Evolutionary conservation across 352 stramenopile genomes (phyloP), one percentile per base, ranked within the genome.

Genomic region (Phytopythium oedochilum): DNA sequence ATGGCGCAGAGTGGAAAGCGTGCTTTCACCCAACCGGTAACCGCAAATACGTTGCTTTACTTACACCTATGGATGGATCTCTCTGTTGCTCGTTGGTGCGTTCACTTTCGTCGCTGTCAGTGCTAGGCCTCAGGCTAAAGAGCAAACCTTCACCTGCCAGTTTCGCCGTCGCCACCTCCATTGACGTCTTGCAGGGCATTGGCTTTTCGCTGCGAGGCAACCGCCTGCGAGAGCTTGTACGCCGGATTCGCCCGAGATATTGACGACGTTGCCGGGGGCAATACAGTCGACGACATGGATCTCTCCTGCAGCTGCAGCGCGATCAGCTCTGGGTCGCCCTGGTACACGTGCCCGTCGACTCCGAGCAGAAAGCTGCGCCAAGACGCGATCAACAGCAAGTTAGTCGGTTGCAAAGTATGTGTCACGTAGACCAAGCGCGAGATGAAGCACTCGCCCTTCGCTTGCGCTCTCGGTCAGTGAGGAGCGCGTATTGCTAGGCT

Each of bases 281-380:
- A 18, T 23, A 43, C 29, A 1, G 47, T 40, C 22, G 47, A 53
- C 6, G 47, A 53, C n/a, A 59, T 60, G 3, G 69, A 69, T 31
- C 74, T 67, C 26, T 89, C 71, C 40, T 78, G 69, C 17, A 77
- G 44, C 34, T 86, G 70, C 14, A 68, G 55, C 22, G 71, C 66
- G 14, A 89, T 62, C 31, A 89, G 36, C 42, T 89, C 75, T 17
- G 73, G 73, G 47, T 92, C 84, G 25, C 74, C 84, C 60, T 92
- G 82, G 28, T 92, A 94, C 22, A 94, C 73, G 47, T 89, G 82
- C 15, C 82, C 84, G 61, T 92, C 82, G n/a, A 91, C 70, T 17
- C 84, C 84, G 14, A 94, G 63, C 26, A 94, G 47, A 34, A 91
- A 94, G 20, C 82, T 91, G 22, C 32, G 67, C 15, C 38, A 67